Conservation (phyloP, 2,329 filamentous ascomycete genomes). For the Ceratocystis destructans region DNA sequence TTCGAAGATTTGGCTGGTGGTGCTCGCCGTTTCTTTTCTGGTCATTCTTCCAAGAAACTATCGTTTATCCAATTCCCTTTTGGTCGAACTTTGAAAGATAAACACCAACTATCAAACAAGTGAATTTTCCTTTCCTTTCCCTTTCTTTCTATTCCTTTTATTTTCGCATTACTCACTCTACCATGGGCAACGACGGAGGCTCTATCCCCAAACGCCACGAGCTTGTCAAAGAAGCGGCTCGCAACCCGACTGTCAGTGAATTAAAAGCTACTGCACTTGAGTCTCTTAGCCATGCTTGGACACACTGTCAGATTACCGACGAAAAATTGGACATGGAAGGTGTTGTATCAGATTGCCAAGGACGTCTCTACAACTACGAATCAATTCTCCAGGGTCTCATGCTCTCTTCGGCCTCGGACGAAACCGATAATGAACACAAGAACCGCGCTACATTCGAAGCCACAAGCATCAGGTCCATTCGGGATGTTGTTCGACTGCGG, state of each 20-base stretch:
- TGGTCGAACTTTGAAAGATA: too few relatives aligned
- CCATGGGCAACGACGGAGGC: constrained; percentile 95
- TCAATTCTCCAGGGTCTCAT: constrained; percentile 54
- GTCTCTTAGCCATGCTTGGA: constrained; percentile 75
- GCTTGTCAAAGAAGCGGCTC: constrained; percentile 85
- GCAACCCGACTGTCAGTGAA: constrained; percentile 67
- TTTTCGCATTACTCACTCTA: constrained; percentile 17
- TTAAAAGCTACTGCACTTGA: constrained; percentile 80
- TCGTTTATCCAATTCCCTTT: too few relatives aligned
- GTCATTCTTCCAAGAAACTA: too few relatives aligned
- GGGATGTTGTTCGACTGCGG: constrained; percentile 76
- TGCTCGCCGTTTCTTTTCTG: too few relatives aligned
- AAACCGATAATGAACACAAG: constrained; percentile 40
- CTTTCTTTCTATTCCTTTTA: neutral
- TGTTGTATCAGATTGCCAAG: constrained; percentile 71
- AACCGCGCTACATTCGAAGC: constrained; percentile 31
- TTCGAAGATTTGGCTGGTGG: neutral
- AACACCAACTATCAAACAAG: neutral
- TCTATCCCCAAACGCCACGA: constrained; percentile 92
- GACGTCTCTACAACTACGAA: constrained; percentile 90
- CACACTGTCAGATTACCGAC: constrained; percentile 73
- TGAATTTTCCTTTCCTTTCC: neutral
- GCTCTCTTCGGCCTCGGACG: constrained; percentile 28
- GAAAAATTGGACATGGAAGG: constrained; percentile 54
- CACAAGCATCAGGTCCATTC: constrained; percentile 59